Percentiles rank a stretch among this genome's conserved stretches.
Evolutionary conservation across 2,329 filamentous ascomycete genomes (phyloP).

Genomic region (Ophiocordyceps polyrhachis-furcata): DNA sequence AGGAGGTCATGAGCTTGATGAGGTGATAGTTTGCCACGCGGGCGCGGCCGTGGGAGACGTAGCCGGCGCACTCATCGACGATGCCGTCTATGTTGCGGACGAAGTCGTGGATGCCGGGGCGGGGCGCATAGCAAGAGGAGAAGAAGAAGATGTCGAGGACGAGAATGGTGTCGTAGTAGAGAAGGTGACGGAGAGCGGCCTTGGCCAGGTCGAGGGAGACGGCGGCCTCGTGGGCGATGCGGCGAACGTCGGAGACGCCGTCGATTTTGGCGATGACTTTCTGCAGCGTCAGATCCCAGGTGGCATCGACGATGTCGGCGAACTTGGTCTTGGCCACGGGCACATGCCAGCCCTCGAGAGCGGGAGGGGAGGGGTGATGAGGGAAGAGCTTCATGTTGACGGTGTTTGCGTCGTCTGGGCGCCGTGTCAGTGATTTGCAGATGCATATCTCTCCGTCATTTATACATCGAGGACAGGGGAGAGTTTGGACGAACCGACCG

Average conservation of each 20-base stretch:
- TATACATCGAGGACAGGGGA: neutral
- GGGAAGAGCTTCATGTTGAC: slow-evolving; percentile 95
- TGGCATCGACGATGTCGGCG: slow-evolving; percentile 41
- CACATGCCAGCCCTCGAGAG: slow-evolving; percentile 76
- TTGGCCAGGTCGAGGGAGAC: slow-evolving; percentile 75
- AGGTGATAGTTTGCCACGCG: slow-evolving; percentile 43
- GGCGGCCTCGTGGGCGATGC: slow-evolving; percentile 70
- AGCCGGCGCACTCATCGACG: slow-evolving; percentile 74
- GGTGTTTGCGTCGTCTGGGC: slow-evolving; percentile 70
- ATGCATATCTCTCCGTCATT: too few species aligned
- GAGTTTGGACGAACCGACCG: slow-evolving; percentile 46
- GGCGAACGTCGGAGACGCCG: slow-evolving; percentile 73
- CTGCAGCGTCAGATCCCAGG: slow-evolving; percentile 59
- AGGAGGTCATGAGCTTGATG: slow-evolving; percentile 68
- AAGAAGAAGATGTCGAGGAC: slow-evolving; percentile 95
- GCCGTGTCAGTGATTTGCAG: neutral
- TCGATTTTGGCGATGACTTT: slow-evolving; percentile 76
- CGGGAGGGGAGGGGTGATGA: slow-evolving; percentile 55
- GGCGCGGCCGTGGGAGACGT: slow-evolving; percentile 42
- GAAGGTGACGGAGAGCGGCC: slow-evolving; percentile 69
- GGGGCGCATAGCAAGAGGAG: slow-evolving; percentile 72
- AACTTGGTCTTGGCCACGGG: slow-evolving; percentile 58
- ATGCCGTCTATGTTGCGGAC: slow-evolving; percentile 53
- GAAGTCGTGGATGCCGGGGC: slow-evolving; percentile 59
- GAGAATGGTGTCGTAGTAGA: slow-evolving; percentile 83